phyloP scores from a whole-genome alignment of 352 stramenopile genomes.

The Globisporangium irregulare region DNA sequence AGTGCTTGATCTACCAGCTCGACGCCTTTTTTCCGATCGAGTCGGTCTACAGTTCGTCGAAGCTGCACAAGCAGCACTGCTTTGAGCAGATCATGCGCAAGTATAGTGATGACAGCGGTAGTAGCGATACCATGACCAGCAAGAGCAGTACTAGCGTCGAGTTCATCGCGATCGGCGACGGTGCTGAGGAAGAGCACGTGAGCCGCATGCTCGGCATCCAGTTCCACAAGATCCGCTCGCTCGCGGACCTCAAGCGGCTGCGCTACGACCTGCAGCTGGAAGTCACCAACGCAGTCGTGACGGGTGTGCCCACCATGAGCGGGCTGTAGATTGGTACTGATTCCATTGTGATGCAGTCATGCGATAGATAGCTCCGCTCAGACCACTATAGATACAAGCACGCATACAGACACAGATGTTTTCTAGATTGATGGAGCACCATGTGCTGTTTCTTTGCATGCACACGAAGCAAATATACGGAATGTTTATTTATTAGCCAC shows the following conservation, averaged over 20 bases:
- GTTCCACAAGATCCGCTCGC: conserved; percentile 72
- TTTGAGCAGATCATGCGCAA: conserved; percentile 73
- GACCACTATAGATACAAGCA: background rate
- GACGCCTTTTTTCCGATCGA: conserved; percentile 77
- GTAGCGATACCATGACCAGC: background rate
- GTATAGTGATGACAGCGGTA: conserved; percentile 23
- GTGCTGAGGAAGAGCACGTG: conserved; percentile 74
- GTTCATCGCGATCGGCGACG: conserved; percentile 77
- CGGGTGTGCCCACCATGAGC: background rate
- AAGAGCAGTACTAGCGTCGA: conserved; percentile 32
- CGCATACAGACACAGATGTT: background rate
- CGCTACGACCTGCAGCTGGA: conserved; percentile 59
- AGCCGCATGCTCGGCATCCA: conserved; percentile 59
- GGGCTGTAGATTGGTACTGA: background rate
- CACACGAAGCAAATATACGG: background rate
- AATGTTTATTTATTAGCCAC: background rate
- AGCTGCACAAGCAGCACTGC: conserved; percentile 73
- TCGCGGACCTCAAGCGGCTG: conserved; percentile 60
- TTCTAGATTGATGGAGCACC: no score
- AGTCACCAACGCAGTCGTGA: background rate
- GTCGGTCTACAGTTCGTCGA: conserved; percentile 71
- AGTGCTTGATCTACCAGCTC: conserved; percentile 81
- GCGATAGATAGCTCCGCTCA: background rate
- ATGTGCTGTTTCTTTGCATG: background rate
- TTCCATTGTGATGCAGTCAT: no score